phyloP scores from a whole-genome alignment of 2,329 filamentous ascomycete genomes.

The Nigrograna mackinnonii region DNA sequence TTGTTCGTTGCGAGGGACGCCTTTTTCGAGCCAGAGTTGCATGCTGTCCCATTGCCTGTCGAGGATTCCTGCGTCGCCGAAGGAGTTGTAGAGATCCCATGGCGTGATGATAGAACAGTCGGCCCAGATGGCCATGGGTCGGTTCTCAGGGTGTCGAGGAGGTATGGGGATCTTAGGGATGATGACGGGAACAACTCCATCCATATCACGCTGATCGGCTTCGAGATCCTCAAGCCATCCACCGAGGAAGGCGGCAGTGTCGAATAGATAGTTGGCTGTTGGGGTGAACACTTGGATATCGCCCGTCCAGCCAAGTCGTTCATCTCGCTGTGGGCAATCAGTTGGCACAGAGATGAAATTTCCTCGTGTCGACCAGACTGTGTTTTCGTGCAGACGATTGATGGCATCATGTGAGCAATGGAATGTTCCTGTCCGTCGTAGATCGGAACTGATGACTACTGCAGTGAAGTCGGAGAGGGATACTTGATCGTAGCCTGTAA shows the following conservation, averaged over 20 bases:
- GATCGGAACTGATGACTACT: conserved; percentile 56
- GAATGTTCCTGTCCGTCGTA: conserved; percentile 55
- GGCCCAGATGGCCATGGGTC: not conserved
- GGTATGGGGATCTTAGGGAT: not conserved
- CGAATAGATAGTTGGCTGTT: conserved; percentile 58
- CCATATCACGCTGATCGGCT: conserved; percentile 28
- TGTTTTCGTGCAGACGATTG: conserved; percentile 60
- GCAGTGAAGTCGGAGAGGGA: conserved; percentile 32
- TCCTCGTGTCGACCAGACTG: conserved; percentile 60
- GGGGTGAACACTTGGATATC: conserved; percentile 56
- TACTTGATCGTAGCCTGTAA: conserved; percentile 47
- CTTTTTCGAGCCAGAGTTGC: not conserved
- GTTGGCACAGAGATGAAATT: conserved; percentile 55
- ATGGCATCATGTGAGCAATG: conserved; percentile 55
- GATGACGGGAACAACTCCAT: not conserved
- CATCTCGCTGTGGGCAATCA: conserved; percentile 61
- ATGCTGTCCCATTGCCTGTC: not conserved
- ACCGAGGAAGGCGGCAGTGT: conserved; percentile 54
- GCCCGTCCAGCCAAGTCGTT: conserved; percentile 59
- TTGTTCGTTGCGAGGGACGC: not conserved
- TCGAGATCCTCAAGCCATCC: conserved; percentile 56
- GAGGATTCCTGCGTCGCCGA: not conserved
- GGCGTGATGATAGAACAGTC: not conserved
- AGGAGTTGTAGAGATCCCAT: not conserved
- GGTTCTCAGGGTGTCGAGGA: not conserved